Base-by-base conservation (phyloP, 371 early-diverging fungal genomes). In the Mucor racemosus region DNA sequence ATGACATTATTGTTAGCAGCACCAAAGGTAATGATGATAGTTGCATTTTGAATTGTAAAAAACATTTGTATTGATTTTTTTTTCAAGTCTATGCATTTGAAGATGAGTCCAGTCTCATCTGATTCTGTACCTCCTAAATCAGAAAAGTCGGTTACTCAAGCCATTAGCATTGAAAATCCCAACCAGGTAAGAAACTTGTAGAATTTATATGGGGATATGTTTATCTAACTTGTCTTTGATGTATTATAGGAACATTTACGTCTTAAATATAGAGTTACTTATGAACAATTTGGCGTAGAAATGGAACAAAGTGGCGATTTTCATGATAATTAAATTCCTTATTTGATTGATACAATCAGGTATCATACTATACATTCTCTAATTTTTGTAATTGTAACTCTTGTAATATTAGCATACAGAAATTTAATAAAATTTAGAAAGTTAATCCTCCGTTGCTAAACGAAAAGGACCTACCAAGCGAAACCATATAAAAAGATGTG, bases 281-380 rank as follows among this genome's bases (percentile, higher is more conserved):
- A 91, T 73, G 69, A 80, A 26, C 79, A 91, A 48, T 88, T 90
- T 64, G 92, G 90, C 13, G 88, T 89, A 10, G 74, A 80, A 21
- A 91, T 92, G 76, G 90, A 90, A 58, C 91, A 92, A 69, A 63
- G 76, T 31, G 92, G 94, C 6, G 90, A 90, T 62, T 90, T 74
- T 48, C 56, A 67, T 36, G 60, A 66, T 6, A 64, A 42, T 34
- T 64, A 64, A 38, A 53, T 31, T 41, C 1, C 38, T 10, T 38
- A 1, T 57, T 15, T 44, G 26, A 26, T 26, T 26, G 26, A 26
- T 26, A 3, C 26, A 26, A 26, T 26, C 26, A 26, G 26, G 26
- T 26, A 26, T 26, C 26, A 26, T 26, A 3, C 3, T 26, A 26
- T 26, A 3, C 26, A 26, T 26, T 26, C 26, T 26, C 3, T 26